These are phyloP conservation scores for Nectriaceae sp. DNA, from an alignment of 2,329 filamentous ascomycete genomes.

Conservation along the genomic window DNA sequence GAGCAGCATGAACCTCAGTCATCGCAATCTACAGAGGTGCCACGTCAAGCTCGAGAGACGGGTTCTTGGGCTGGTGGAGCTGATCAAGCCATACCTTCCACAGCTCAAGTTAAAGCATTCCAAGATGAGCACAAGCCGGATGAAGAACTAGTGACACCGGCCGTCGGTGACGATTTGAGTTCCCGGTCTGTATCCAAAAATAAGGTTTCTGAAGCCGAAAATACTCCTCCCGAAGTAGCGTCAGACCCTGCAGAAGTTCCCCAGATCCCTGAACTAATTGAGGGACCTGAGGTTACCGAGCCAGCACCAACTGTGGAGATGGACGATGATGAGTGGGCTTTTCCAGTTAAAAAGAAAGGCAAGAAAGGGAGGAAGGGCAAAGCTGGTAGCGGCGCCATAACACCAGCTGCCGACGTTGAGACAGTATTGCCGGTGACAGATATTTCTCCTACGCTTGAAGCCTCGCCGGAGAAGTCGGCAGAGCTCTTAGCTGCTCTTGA, in stretches of 20 bases:
- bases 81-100: not conserved
- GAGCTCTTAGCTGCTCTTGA: not conserved
- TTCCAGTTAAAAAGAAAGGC: constrained; percentile 35
- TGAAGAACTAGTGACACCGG: no score
- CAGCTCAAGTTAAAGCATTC: not conserved
- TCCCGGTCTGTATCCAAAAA: constrained; percentile 20
- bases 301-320: not conserved
- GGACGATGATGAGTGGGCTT: constrained; percentile 19
- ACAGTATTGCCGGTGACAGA: no score
- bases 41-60: constrained; percentile 1
- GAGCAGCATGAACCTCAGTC: constrained; percentile 3
- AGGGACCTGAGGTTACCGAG: not conserved
- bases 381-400: constrained; percentile 8
- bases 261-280: not conserved
- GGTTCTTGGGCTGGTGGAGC: not conserved
- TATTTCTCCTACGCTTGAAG: no score
- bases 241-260: not conserved
- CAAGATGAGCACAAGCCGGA: constrained; percentile 8
- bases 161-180: constrained; percentile 20
- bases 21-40: constrained; percentile 3
- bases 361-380: constrained; percentile 24
- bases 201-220: no score
- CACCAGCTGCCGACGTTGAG: not conserved
- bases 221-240: no score
- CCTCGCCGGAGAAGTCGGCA: not conserved